A percentile compares a stretch with the other conserved stretches of the same genome.
Conservation (phyloP, 768 basidiomycete genomes). For the Boletus pseudopeckii region DNA sequence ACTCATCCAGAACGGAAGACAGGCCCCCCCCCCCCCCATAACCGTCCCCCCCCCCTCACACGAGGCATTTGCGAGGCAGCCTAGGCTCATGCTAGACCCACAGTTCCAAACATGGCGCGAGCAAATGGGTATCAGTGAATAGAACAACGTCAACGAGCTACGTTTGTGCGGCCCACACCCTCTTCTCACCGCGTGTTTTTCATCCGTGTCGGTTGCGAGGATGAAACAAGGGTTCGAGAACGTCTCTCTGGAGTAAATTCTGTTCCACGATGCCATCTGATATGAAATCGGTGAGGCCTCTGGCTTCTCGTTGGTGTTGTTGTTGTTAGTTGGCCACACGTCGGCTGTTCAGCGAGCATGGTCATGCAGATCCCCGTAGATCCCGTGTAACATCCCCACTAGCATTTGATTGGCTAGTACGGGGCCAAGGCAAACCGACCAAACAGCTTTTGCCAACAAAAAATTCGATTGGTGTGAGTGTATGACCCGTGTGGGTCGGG, state of each 20-base stretch:
- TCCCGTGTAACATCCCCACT: neutral
- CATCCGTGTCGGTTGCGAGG: conserved; percentile 6
- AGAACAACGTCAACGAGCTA: neutral
- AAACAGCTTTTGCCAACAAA: neutral
- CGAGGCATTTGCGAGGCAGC: conserved; percentile 24
- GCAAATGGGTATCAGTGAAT: neutral
- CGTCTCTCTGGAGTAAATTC: neutral
- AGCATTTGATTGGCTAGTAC: neutral
- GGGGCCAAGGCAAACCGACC: neutral
- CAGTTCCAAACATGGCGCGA: neutral
- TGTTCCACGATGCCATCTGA: conserved; percentile 10
- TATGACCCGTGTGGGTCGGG: no score
- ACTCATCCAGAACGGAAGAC: conserved; percentile 1
- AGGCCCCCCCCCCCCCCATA: neutral
- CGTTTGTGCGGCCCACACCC: neutral
- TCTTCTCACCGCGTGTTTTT: conserved; percentile 7
- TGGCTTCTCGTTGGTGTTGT: neutral
- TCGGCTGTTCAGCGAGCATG: conserved; percentile 13
- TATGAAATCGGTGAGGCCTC: conserved; percentile 19
- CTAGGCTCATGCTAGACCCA: conserved; percentile 3
- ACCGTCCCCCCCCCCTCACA: conserved; percentile 1
- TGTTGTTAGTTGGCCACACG: neutral
- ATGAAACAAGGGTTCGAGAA: conserved; percentile 20
- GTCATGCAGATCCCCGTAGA: conserved; percentile 10
- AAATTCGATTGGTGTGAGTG: neutral